These are phyloP conservation scores for Syzygium aromaticum DNA, from an alignment of 345 rosid species.

Conservation along the genomic window DNA sequence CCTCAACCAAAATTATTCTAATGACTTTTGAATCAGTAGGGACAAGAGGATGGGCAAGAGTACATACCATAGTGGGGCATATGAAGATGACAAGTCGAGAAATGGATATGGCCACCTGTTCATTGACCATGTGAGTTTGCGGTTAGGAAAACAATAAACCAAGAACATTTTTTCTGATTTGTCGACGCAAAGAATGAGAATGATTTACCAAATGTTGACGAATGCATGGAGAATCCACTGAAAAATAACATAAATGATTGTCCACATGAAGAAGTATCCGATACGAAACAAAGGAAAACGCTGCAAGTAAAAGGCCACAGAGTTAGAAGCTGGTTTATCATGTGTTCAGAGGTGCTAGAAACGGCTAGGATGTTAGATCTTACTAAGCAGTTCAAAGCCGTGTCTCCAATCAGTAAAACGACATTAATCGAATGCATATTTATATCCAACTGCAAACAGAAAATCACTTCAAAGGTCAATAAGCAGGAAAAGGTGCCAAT, in stretches of 20 bases:
- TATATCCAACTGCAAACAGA: slow-evolving; percentile 47
- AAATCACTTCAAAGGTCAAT: neutral
- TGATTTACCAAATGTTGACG: slow-evolving; percentile 9
- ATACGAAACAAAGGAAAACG: slow-evolving; percentile 86
- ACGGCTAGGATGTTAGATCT: neutral
- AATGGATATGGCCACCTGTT: slow-evolving; percentile 99
- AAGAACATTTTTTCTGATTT: neutral
- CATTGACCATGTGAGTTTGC: neutral
- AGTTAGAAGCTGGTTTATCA: neutral
- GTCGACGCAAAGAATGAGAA: neutral
- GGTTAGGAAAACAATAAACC: neutral
- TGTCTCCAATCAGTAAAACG: slow-evolving; percentile 67
- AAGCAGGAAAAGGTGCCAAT: neutral
- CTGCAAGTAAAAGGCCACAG: slow-evolving; percentile 24
- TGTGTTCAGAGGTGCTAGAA: neutral
- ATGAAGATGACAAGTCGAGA: slow-evolving; percentile 79
- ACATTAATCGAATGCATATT: slow-evolving; percentile 85
- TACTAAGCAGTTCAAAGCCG: slow-evolving; percentile 81
- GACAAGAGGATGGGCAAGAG: neutral
- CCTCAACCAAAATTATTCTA: neutral
- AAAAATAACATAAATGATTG: slow-evolving; percentile 59
- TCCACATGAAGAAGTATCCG: slow-evolving; percentile 87
- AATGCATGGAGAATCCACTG: slow-evolving; percentile 84
- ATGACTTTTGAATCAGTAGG: neutral
- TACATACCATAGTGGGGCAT: slow-evolving; percentile 79